A percentile compares a stretch with the other conserved stretches of the same genome.
Evolutionary conservation across 176 grass and related monocot species (phyloP).

Genomic region (Cenchrus fungigraminus): DNA sequence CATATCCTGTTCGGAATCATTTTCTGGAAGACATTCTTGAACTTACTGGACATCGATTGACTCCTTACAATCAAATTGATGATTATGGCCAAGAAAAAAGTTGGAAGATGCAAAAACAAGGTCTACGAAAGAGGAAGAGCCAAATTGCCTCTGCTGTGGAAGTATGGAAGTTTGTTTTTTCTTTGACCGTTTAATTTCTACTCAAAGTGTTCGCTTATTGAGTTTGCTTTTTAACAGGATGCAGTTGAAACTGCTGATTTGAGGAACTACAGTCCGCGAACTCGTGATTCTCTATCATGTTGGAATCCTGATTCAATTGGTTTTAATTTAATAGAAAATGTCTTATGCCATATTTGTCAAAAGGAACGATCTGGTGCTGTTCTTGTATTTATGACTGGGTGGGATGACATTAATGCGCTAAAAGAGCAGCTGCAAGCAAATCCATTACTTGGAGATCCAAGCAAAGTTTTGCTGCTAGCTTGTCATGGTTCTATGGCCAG

Average conservation of each 20-base stretch:
- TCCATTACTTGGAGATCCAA: slow-evolving; percentile 87
- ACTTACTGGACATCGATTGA: slow-evolving; percentile 80
- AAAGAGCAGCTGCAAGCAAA: slow-evolving; percentile 98
- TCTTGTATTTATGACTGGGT: slow-evolving; percentile 99
- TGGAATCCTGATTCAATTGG: slow-evolving; percentile 99
- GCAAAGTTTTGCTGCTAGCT: slow-evolving; percentile 90
- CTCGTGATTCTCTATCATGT: slow-evolving; percentile 83
- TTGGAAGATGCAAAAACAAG: slow-evolving; percentile 99
- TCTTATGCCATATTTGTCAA: slow-evolving; percentile 91
- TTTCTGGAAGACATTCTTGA: slow-evolving; percentile 97
- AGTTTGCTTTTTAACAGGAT: slow-evolving; percentile 64
- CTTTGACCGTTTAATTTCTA: slow-evolving; percentile 8
- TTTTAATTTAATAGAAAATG: slow-evolving; percentile 95
- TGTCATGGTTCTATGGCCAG: slow-evolving; percentile 98
- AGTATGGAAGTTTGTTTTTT: slow-evolving; percentile 48
- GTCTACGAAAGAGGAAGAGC: slow-evolving; percentile 86
- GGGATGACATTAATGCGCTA: slow-evolving; percentile 98
- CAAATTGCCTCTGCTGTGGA: slow-evolving; percentile 96
- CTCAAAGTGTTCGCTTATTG: slow-evolving; percentile 36
- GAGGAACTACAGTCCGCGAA: slow-evolving; percentile 74
- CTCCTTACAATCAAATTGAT: slow-evolving; percentile 97
- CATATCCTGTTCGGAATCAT: slow-evolving; percentile 82
- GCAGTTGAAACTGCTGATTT: slow-evolving; percentile 91
- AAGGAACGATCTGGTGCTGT: slow-evolving; percentile 83
- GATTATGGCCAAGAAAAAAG: slow-evolving; percentile 98